Percentiles rank a stretch among this genome's conserved stretches.
These are phyloP conservation scores for Hypomontagnella submonticulosa DNA, from an alignment of 495 filamentous ascomycete species.

Conservation along the genomic window DNA sequence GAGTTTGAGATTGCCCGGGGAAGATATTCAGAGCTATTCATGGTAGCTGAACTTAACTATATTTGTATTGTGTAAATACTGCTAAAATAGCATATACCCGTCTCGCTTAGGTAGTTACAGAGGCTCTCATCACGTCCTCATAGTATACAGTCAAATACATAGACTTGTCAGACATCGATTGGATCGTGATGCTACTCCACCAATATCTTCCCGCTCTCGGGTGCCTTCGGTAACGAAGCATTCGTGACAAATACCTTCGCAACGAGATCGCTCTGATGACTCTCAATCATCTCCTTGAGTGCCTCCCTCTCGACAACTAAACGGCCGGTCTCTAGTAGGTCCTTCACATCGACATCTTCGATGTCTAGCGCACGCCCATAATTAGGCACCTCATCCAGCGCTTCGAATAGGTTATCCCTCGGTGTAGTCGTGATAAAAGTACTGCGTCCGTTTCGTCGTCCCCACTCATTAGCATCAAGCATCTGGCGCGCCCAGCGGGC, in stretches of 20 bases:
- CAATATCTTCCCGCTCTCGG: constrained; percentile 35
- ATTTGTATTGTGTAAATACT: not conserved
- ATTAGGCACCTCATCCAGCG: constrained; percentile 68
- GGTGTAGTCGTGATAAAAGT: constrained; percentile 75
- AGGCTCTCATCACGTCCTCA: constrained; percentile 6
- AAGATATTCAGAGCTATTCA: not conserved
- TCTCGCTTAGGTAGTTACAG: constrained; percentile 32
- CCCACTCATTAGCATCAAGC: constrained; percentile 78
- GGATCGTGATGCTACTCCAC: constrained; percentile 34
- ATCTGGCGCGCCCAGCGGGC: constrained; percentile 71
- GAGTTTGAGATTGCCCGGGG: no score
- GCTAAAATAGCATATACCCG: no score
- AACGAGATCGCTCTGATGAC: constrained; percentile 80
- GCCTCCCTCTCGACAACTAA: constrained; percentile 88
- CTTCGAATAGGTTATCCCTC: constrained; percentile 65
- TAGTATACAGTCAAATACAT: constrained; percentile 33
- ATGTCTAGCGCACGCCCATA: constrained; percentile 74
- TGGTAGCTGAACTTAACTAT: no score
- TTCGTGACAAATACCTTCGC: constrained; percentile 48
- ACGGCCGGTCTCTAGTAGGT: constrained; percentile 83
- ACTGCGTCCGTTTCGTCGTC: constrained; percentile 72
- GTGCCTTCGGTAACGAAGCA: constrained; percentile 14
- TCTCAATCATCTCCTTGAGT: constrained; percentile 75
- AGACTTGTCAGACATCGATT: not conserved
- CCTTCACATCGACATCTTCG: constrained; percentile 90